Evolutionary conservation across 78 protist genomes (phyloP), one percentile per base, ranked within the genome.

Genomic region (Dictyostelium citrinum): DNA sequence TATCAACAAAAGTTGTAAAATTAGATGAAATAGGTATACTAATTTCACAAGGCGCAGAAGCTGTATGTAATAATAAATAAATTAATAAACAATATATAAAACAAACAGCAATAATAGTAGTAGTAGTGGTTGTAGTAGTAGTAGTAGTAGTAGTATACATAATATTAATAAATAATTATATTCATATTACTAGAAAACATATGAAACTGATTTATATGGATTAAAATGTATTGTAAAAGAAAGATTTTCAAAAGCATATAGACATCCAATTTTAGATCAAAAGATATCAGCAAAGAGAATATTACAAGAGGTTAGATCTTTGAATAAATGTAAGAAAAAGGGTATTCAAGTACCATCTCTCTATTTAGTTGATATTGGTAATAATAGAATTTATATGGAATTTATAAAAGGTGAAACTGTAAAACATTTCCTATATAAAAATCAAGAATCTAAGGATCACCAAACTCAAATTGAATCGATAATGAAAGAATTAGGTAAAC

Each of bases 251-350:
- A 96, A 96, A 27, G 76, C 83, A 46, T 96, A 96, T 60, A 77
- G 97, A 82, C 97, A 96, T 60, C 96, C 97, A 46, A 49, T 14
- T 49, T 35, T 96, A 29, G 97, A 96, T 75, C 74, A 60, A n/a
- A 88, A 77, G 75, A 77, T 96, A 33, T 85, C 95, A 14, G 3
- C 60, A 3, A 80, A 82, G 27, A 58, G 97, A 61, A 58, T 61
- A 22, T n/a, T 95, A 12, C 92, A 84, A 41, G 90, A 86, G 77
- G 95, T 96, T 16, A 67, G 91, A 58, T 16, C 64, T 10, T 24
- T 84, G 5, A 90, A 93, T 33, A 75, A 81, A 55, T 95, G 95
- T 70, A 72, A 84, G 74, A 70, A 80, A 33, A 72, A 72, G 51
- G 93, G 96, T 9, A 68, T 95, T 11, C 43, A 80, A 6, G 83